Evolutionary conservation across 257 asterid species (phyloP).

Genomic region (Coffea eugenioides): DNA sequence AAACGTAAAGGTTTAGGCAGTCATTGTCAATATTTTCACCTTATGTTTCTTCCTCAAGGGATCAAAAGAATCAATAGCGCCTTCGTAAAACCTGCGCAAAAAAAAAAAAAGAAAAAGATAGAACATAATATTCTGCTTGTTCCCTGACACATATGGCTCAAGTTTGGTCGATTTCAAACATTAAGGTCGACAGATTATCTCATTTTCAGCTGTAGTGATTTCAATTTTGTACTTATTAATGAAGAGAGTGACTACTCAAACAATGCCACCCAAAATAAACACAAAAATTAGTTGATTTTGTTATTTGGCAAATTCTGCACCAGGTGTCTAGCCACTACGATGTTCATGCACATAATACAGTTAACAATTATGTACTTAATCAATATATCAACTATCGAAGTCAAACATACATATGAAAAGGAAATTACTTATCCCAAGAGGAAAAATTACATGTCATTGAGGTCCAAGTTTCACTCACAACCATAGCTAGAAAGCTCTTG

Average conservation of each 20-base stretch:
- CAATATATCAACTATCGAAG: neutral
- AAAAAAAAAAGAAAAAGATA: neutral
- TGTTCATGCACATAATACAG: neutral
- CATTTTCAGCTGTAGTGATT: neutral
- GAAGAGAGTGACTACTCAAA: neutral
- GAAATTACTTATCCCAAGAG: no score
- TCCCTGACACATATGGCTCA: neutral
- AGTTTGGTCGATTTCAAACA: neutral
- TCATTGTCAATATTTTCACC: slow-evolving; percentile 27
- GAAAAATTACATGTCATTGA: no score
- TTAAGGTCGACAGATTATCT: neutral
- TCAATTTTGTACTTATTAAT: neutral
- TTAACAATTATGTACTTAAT: neutral
- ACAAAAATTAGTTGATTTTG: neutral
- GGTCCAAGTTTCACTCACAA: no score
- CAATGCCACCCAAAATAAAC: neutral
- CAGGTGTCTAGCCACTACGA: neutral
- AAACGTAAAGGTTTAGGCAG: neutral
- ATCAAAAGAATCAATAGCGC: slow-evolving; percentile 43
- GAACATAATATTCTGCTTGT: neutral
- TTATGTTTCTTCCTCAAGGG: slow-evolving; percentile 36
- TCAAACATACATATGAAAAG: no score
- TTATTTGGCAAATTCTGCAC: no score
- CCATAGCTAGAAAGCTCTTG: no score
- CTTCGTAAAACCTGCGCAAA: slow-evolving; percentile 49